Evolutionary conservation across 805 yeast species (phyloP).

Genomic region (Nakazawaea laoshanensis): DNA sequence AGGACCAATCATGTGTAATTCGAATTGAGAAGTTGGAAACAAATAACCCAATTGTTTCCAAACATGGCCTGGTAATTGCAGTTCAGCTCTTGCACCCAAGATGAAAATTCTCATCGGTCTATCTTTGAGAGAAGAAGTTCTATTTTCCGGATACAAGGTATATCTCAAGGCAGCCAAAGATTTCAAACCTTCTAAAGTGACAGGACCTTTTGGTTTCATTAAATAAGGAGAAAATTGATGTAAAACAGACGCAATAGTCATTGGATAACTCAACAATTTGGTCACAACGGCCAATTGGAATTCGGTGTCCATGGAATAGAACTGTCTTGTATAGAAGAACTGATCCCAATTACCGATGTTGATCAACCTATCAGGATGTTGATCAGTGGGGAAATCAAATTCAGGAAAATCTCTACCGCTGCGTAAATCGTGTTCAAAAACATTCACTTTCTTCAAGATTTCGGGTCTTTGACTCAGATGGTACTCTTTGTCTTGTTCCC

Average conservation of each 20-base stretch:
- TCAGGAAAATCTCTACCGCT: constrained; percentile 94
- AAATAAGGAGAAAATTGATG: constrained; percentile 84
- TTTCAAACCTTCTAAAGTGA: constrained; percentile 87
- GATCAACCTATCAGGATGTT: constrained; percentile 64
- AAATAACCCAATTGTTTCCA: constrained; percentile 90
- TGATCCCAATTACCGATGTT: constrained; percentile 88
- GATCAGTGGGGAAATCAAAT: constrained; percentile 83
- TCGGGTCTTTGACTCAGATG: constrained; percentile 63
- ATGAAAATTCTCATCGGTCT: constrained; percentile 86
- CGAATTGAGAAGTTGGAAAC: constrained; percentile 76
- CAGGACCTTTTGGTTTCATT: constrained; percentile 75
- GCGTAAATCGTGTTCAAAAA: constrained; percentile 90
- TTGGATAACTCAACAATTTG: constrained; percentile 87
- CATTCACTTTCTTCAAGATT: constrained; percentile 75
- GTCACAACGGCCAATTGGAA: constrained; percentile 93
- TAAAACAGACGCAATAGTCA: constrained; percentile 76
- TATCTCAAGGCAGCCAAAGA: constrained; percentile 89
- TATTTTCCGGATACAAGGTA: constrained; percentile 70
- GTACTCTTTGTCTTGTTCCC: constrained; percentile 73
- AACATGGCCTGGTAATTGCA: constrained; percentile 87
- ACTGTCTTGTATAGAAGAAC: constrained; percentile 85
- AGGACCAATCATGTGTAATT: constrained; percentile 90
- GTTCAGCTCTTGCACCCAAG: constrained; percentile 87
- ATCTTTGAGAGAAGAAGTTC: constrained; percentile 59
- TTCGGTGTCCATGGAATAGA: constrained; percentile 94